Evolutionary conservation across 2,329 filamentous ascomycete genomes (phyloP), one percentile per base, ranked within the genome.

Genomic region (Mollisiaceae sp.): DNA sequence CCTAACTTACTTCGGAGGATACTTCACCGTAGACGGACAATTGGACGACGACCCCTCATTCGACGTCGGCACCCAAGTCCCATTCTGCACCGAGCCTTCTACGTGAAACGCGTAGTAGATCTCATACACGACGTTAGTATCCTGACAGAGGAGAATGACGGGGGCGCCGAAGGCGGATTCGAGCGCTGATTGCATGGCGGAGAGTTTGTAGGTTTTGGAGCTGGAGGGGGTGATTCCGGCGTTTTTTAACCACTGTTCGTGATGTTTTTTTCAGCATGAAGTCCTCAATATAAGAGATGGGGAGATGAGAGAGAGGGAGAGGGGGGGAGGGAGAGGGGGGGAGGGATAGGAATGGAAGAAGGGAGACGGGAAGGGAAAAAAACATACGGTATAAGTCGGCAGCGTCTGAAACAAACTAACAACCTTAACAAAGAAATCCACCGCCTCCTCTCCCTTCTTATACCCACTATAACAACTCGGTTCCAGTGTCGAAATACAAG

Each of bases 401-500:
- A 92, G 80, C 0, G 80, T 80, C 76, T 90, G 86, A 81, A 91
- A 93, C 1, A 92, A 75, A 24, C 83, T 81, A 4, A 91, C 88
- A 1, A 88, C 82, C 65, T 83, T 85, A 72, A 89, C 80, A 78
- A 92, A 92, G 78, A 86, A 93, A 74, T 90, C 89, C 14, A 86
- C 83, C 0, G 88, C 87, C 73, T 92, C 91, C 66, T 90, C 82
- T 12, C 84, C 85, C 0, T 83, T 77, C 63, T 81, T 77, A 75
- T 91, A 90, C 71, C 56, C 65, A 4, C 79, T 77, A 78, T 92
- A 93, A 80, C 91, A 93, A 20, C 78, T 77, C 0, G 90, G 85
- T 56, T 88, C 82, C 11, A 93, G 82, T 0, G 91, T 93, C 71
- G 82, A 87, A 69, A 92, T 86, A 78, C 90, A 92, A n/a, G 82